Conservation (phyloP, 352 stramenopile genomes). For the Phytophthora cryptogea region DNA sequence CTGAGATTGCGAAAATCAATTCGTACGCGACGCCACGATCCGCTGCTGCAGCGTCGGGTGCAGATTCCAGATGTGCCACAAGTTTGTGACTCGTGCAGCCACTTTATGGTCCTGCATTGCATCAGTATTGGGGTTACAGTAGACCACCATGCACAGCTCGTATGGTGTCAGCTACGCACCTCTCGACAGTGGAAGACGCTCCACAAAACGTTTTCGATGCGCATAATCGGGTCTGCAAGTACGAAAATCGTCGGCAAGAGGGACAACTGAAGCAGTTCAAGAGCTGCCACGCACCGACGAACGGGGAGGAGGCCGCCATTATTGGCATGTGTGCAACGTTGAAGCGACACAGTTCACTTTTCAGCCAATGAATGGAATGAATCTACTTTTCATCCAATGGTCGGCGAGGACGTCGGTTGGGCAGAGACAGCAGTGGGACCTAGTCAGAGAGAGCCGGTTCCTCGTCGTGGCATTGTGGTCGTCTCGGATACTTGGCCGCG, state of each 20-base stretch:
- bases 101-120: slow-evolving; percentile 2
- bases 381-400: slow-evolving; percentile 4
- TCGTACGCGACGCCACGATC: slow-evolving; percentile 22
- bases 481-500: slow-evolving; percentile 1
- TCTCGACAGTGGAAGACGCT: slow-evolving; percentile 19
- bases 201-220: slow-evolving; percentile 40
- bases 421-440: slow-evolving; percentile 19
- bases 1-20: neutral
- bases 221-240: slow-evolving; percentile 25
- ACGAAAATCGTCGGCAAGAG: neutral
- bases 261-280: neutral
- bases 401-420: slow-evolving; percentile 12
- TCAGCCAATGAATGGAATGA: neutral
- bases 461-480: slow-evolving; percentile 15
- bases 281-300: slow-evolving; percentile 32
- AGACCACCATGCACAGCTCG: neutral
- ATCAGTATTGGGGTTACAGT: neutral
- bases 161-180: slow-evolving; percentile 3
- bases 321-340: slow-evolving; percentile 1
- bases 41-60: slow-evolving; percentile 19
- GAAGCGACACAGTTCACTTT: slow-evolving; percentile 7
- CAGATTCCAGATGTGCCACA: slow-evolving; percentile 35
- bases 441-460: slow-evolving; percentile 3
- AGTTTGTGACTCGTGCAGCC: slow-evolving; percentile 2
- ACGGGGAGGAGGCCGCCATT: slow-evolving; percentile 43